Evolutionary conservation across 1,284 basidiomycete species (phyloP).

Genomic region (Ustilago xerochloae): DNA sequence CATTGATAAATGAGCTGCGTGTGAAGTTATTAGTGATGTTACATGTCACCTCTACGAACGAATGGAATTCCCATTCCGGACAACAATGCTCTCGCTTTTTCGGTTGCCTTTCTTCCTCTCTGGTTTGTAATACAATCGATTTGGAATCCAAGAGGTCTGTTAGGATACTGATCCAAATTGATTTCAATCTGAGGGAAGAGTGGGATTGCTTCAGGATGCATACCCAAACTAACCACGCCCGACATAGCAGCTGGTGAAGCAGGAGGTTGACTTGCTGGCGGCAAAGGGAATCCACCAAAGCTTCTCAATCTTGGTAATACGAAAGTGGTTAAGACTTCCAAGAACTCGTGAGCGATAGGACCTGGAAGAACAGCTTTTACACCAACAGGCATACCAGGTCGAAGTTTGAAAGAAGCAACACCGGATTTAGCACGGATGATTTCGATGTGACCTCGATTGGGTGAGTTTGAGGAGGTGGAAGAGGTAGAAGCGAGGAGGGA

Average conservation of each 20-base stretch:
- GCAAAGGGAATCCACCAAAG: constrained; percentile 82
- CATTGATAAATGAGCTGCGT: too few relatives aligned
- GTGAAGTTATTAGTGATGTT: neutral
- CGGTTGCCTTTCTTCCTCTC: constrained; percentile 62
- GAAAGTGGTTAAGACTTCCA: constrained; percentile 88
- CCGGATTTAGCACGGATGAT: constrained; percentile 82
- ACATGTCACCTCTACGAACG: constrained; percentile 59
- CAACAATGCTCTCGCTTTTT: constrained; percentile 61
- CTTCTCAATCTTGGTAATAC: constrained; percentile 92
- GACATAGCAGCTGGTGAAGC: constrained; percentile 76
- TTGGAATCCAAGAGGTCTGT: constrained; percentile 63
- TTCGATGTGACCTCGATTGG: constrained; percentile 72
- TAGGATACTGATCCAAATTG: constrained; percentile 66
- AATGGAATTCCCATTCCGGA: constrained; percentile 66
- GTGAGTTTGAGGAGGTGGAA: neutral
- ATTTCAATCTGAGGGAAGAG: constrained; percentile 78
- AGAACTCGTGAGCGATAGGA: constrained; percentile 91
- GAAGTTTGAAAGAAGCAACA: constrained; percentile 84
- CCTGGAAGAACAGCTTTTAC: constrained; percentile 90
- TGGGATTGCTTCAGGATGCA: constrained; percentile 84
- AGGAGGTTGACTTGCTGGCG: constrained; percentile 70
- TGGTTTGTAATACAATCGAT: constrained; percentile 67
- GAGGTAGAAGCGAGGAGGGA: constrained; percentile 13
- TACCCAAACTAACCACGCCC: constrained; percentile 88
- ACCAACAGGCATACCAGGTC: constrained; percentile 84